Evolutionary conservation across 2,329 filamentous ascomycete species (phyloP), one percentile per base, ranked within the genome.

Genomic region (Phialemonium atrogriseum): DNA sequence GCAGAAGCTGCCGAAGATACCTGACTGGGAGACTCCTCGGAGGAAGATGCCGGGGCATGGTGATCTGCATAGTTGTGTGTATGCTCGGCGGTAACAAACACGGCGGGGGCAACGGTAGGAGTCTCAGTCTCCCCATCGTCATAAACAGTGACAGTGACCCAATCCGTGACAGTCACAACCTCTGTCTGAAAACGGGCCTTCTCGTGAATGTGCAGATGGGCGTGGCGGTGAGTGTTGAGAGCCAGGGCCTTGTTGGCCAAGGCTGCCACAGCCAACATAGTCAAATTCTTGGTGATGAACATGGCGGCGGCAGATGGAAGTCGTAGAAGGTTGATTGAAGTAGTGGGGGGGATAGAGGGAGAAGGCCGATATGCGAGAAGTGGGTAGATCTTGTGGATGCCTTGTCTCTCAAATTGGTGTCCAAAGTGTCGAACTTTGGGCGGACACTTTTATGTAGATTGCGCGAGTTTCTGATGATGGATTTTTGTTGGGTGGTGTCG

Each of bases 161-260:
- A 63, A 27, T 54, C 42, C 12, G 51, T 59, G 34, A 55, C 51
- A 7, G 49, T 45, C 28, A 59, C 54, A 8, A 55, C 48, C 24
- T 57, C 46, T 15, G 51, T 51, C 25, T 55, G 40, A 10, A 54
- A n/a, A 10, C 37, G 48, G 31, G 49, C 50, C 47, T 60, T 58
- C 32, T 55, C 43, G 41, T 53, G 50, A 12, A 42, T 30, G 27
- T 53, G 49, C 29, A 45, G 41, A 41, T 66, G 60, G 29, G 48
- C 48, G 44, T 63, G 59, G 26, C 58, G 60, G 50, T 66, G 59
- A 36, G 54, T 44, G 50, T 58, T 59, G 42, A 59, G 45, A 41
- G 60, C 67, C 24, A 59, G 36, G 38, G 56, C 56, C 49, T 66
- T 57, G 43, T 62, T 55, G 43, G 59, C 52, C 27, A 70, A 54